Conservation (phyloP, 257 asterid species). For the Petrea volubilis region DNA sequence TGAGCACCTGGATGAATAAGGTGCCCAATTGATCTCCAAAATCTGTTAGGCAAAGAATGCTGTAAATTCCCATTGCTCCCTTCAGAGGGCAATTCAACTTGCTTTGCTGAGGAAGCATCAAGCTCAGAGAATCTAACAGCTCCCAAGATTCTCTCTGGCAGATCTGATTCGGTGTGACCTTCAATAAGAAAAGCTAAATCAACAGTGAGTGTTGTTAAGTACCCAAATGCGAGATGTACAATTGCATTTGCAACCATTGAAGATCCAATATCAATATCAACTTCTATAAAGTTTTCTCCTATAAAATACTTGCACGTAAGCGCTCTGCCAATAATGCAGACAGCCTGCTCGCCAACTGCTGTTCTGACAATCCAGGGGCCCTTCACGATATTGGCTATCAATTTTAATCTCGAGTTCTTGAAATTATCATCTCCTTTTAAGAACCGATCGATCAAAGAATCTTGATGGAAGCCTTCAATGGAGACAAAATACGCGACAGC, state of each 20-base stretch:
- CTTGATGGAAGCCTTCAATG: slow-evolving; percentile 39
- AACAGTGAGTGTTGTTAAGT: slow-evolving; percentile 52
- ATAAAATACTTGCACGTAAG: slow-evolving; percentile 54
- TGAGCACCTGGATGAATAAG: slow-evolving; percentile 47
- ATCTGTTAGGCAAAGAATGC: slow-evolving; percentile 45
- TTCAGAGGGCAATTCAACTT: slow-evolving; percentile 43
- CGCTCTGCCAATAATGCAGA: slow-evolving; percentile 64
- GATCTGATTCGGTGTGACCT: slow-evolving; percentile 66
- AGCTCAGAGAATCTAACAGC: slow-evolving; percentile 78
- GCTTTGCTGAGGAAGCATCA: slow-evolving; percentile 46
- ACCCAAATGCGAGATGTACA: slow-evolving; percentile 77
- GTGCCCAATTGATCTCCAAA: slow-evolving; percentile 64
- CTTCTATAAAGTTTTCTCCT: slow-evolving; percentile 66
- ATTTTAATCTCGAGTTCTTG: slow-evolving; percentile 58
- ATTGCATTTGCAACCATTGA: slow-evolving; percentile 83
- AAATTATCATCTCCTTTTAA: slow-evolving; percentile 60
- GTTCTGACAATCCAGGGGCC: slow-evolving; percentile 92
- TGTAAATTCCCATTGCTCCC: slow-evolving; percentile 31
- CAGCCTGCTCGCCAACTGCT: slow-evolving; percentile 90
- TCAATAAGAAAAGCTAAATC: slow-evolving; percentile 90
- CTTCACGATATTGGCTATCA: slow-evolving; percentile 67
- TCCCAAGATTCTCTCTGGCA: slow-evolving; percentile 80
- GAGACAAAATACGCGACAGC: slow-evolving; percentile 69
- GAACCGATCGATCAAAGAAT: slow-evolving; percentile 60
- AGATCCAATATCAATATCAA: slow-evolving; percentile 79